Evolutionary conservation across 805 yeast genomes (phyloP), one percentile per base, ranked within the genome.

Genomic region (Pichia nanzhaoensis): DNA sequence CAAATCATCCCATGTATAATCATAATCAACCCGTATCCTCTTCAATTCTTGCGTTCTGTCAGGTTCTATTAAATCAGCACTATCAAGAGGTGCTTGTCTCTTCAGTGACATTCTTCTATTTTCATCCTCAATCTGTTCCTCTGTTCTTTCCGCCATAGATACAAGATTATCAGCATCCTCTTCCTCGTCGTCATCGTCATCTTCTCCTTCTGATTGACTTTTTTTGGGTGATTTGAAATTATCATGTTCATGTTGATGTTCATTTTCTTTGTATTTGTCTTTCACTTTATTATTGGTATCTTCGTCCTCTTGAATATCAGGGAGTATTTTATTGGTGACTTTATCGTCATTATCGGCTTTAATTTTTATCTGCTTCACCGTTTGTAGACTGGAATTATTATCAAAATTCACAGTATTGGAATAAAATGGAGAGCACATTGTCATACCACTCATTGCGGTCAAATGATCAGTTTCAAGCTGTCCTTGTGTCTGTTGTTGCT

Each of bases 1-100:
- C 48, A 83, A 66, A 60, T 82, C 87, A 57, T 83, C 89, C 87
- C 89, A 78, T 43, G 65, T 69, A 55, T 73, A 71, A 33, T 43
- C 46, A 32, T 24, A 24, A 31, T 50, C 79, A 18, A 58, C 57
- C 44, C 59, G 59, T 22, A 59, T 59, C 39, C 61, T 60, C 40
- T 64, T 63, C 21, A 49, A 46, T 34, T 59, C 65, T 41, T 58
- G 63, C 20, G 52, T 50, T 45, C 57, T 57, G 42, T 46, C 52
- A 33, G 52, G 56, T 27, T 54, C 57, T 33, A 56, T 35, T 9
- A 63, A 47, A n/a, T 75, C 67, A 31, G 73, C 65, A 10, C 75
- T 65, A 51, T 77, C 81, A 3, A 39, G 8, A 13, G 82, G 74
- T 1, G 82, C 80, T 52, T 70, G 76, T 52, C 83, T 65, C 51